phyloP scores from a whole-genome alignment of 441 rosid genomes.

The Theobroma grandiflorum region DNA sequence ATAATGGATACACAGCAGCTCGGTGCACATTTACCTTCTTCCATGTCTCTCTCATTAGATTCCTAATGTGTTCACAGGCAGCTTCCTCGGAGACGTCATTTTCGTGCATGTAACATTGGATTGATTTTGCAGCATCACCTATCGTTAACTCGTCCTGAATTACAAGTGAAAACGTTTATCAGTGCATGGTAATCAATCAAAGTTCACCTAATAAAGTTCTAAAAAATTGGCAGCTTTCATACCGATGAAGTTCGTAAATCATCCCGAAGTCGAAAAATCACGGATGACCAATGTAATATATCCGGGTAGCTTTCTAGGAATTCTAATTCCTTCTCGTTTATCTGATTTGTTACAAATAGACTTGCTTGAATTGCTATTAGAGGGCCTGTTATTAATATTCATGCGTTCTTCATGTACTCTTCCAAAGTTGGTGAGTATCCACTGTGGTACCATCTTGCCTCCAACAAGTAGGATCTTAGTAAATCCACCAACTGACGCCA shows the following conservation, averaged over 20 bases:
- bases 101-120: slow-evolving; percentile 8
- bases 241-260: slow-evolving; percentile 56
- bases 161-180: neutral
- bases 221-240: slow-evolving; percentile 7
- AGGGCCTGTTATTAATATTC: slow-evolving; percentile 46
- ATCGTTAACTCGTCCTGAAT: neutral
- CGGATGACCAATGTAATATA: slow-evolving; percentile 39
- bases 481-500: slow-evolving; percentile 48
- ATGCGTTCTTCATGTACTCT: slow-evolving; percentile 49
- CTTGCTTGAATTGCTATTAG: slow-evolving; percentile 35
- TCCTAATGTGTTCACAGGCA: neutral
- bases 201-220: neutral
- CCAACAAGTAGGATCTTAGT: slow-evolving; percentile 45
- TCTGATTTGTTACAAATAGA: slow-evolving; percentile 27
- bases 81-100: slow-evolving; percentile 9
- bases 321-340: slow-evolving; percentile 19
- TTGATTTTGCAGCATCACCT: slow-evolving; percentile 15
- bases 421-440: slow-evolving; percentile 45
- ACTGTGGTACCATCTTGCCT: slow-evolving; percentile 46
- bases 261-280: slow-evolving; percentile 52
- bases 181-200: neutral
- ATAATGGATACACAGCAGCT: neutral
- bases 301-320: slow-evolving; percentile 34
- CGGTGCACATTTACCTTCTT: neutral
- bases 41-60: slow-evolving; percentile 9